Evolutionary conservation across 192 early-diverging fungal genomes (phyloP), one percentile per base, ranked within the genome.

Genomic region (Podila epicladia): DNA sequence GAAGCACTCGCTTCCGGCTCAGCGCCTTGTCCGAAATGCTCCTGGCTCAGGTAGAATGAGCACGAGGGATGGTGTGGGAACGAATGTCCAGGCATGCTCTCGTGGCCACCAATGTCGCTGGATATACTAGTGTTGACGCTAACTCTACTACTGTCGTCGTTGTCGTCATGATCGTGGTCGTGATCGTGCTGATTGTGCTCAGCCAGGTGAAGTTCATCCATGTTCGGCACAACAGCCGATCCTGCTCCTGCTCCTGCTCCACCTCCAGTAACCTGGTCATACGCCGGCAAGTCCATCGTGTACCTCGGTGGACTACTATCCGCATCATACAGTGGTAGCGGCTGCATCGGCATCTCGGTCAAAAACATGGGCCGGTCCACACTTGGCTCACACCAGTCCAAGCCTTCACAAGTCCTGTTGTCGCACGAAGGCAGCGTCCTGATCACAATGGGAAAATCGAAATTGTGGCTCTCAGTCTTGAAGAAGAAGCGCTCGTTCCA

Each of bases 401-500:
- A 62, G 17, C 77, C 77, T 31, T 80, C 77, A 37, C 77, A 80
- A 0, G 71, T 67, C 41, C 66, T 51, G 64, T 80, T 80, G 62
- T 80, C 77, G 29, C 77, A 80, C 31, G 77, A 80, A 6, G 77
- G 71, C 53, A 80, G 50, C 26, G 77, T 80, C 62, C 77, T 32
- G 66, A 80, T 73, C 4, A 73, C 71, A 26, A 80, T 80, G 4
- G 77, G 77, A 19, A 80, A 33, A 29, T 73, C 77, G 53, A 80
- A 80, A 28, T 80, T 80, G 31, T 80, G 77, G 33, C 77, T 80
- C 37, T 80, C 77, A 8, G 77, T 80, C 58, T 80, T 80, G 62
- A 80, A 73, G 37, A 80, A 80, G 58, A 80, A 80, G 15, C 77
- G 71, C 33, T 80, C 77, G 49, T 80, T 80, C 77, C 77, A 80